Percentiles rank a stretch among this genome's conserved stretches.
These are phyloP conservation scores for Leptomonas pyrrhocoris DNA, from an alignment of 208 protist species.

Conservation along the genomic window DNA sequence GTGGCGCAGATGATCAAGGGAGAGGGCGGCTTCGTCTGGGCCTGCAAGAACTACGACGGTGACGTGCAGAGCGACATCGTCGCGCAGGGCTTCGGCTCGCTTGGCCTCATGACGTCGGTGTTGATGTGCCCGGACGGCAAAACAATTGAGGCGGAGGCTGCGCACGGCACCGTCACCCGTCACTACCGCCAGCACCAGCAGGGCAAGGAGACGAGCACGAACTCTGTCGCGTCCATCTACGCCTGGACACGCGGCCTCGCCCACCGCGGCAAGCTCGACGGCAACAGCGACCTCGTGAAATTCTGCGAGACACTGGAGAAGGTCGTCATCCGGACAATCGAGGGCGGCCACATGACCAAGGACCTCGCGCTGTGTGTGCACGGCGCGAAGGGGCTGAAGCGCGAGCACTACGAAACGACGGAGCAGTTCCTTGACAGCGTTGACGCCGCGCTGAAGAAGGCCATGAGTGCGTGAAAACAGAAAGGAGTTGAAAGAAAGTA, in stretches of 20 bases:
- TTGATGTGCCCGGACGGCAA: constrained; percentile 97
- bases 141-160: constrained; percentile 97
- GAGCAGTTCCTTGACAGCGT: constrained; percentile 90
- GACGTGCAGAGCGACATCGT: constrained; percentile 98
- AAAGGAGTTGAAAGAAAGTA: too few relatives aligned
- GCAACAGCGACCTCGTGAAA: constrained; percentile 89
- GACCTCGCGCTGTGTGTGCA: constrained; percentile 96
- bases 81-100: constrained; percentile 97
- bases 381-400: constrained; percentile 75
- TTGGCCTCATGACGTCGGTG: constrained; percentile 98
- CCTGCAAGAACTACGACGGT: constrained; percentile 99
- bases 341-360: constrained; percentile 97
- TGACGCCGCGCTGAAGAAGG: constrained; percentile 59
- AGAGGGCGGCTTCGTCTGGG: constrained; percentile 96
- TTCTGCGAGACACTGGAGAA: constrained; percentile 91
- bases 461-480: constrained; percentile 25
- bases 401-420: constrained; percentile 88
- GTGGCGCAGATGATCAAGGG: constrained; percentile 96
- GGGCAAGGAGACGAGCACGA: constrained; percentile 96
- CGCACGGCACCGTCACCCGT: constrained; percentile 98
- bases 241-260: constrained; percentile 96
- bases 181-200: constrained; percentile 97
- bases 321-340: constrained; percentile 92
- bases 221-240: constrained; percentile 98
- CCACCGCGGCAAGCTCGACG: constrained; percentile 96